These are phyloP conservation scores for Fusarium redolens DNA, from an alignment of 2,329 filamentous ascomycete species.

Conservation along the genomic window DNA sequence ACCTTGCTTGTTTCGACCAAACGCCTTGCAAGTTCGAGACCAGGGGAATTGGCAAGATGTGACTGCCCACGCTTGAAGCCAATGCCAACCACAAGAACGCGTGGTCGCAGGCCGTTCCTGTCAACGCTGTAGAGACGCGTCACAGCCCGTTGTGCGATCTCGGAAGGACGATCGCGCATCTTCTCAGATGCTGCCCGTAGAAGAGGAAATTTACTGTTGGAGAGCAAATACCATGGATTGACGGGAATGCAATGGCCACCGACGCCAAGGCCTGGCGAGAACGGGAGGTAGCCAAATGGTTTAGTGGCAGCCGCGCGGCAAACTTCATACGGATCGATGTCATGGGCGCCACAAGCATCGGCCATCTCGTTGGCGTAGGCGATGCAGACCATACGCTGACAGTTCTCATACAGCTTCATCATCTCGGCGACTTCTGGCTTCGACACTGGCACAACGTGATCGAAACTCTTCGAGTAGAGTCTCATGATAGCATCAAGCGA, in stretches of 20 bases:
- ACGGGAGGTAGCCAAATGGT: conserved; percentile 64
- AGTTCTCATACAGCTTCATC: conserved; percentile 69
- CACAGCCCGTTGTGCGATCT: conserved; percentile 53
- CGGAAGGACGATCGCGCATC: conserved; percentile 57
- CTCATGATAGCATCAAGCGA: conserved; percentile 57
- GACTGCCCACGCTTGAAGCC: conserved; percentile 64
- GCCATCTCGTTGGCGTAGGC: conserved; percentile 69
- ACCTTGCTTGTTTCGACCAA: conserved; percentile 52
- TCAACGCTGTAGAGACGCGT: conserved; percentile 42
- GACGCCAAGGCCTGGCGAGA: conserved; percentile 60
- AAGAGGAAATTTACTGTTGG: conserved; percentile 60
- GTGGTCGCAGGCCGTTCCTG: conserved; percentile 29
- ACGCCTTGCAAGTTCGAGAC: conserved; percentile 55
- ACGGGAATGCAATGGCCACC: conserved; percentile 68
- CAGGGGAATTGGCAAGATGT: conserved; percentile 60
- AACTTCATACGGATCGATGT: conserved; percentile 64
- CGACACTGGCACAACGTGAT: conserved; percentile 60
- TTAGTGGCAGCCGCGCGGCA: conserved; percentile 61
- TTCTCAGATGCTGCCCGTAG: conserved; percentile 56
- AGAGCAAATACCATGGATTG: conserved; percentile 65
- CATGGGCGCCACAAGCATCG: conserved; percentile 59
- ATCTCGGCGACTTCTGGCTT: conserved; percentile 67
- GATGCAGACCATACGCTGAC: conserved; percentile 65
- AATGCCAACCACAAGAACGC: conserved; percentile 59
- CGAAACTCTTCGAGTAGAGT: conserved; percentile 61